Conservation (phyloP, 306 rosid species). For the Rosa lucieae region DNA sequence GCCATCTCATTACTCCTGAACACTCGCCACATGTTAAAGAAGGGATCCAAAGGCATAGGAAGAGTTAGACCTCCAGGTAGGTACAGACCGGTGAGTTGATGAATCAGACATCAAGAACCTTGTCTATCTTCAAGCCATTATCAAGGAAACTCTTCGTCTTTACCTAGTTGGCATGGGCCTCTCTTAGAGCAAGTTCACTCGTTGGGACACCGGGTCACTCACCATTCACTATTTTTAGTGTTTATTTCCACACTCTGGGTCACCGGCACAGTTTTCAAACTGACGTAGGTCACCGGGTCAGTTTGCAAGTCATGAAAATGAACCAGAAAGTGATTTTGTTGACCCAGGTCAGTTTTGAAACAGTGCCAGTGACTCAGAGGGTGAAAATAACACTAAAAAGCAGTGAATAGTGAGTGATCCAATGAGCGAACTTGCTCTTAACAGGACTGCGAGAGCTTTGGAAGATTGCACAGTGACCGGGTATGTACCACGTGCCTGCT, state of each 20-base stretch:
- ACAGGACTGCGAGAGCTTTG: conserved; percentile 35
- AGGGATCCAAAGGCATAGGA: conserved; percentile 36
- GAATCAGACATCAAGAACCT: conserved; percentile 47
- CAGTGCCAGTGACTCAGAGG: too few relatives aligned
- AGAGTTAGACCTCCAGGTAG: conserved; percentile 52
- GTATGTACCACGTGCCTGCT: conserved; percentile 35
- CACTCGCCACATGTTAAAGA: conserved; percentile 25
- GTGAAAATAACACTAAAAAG: too few relatives aligned
- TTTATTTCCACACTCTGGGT: too few relatives aligned
- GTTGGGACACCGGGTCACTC: too few relatives aligned
- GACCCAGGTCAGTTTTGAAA: too few relatives aligned
- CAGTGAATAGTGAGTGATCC: too few relatives aligned
- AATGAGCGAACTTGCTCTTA: too few relatives aligned
- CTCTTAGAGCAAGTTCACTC: conserved; percentile 25
- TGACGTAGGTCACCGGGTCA: too few relatives aligned
- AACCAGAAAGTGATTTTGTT: too few relatives aligned
- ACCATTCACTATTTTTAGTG: neutral
- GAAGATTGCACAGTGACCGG: conserved; percentile 52
- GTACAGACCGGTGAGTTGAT: conserved; percentile 39
- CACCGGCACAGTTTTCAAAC: too few relatives aligned
- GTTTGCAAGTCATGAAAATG: too few relatives aligned
- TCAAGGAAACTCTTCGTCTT: conserved; percentile 41
- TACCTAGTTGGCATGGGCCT: conserved; percentile 52
- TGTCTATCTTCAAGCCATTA: conserved; percentile 8
- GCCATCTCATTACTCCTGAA: conserved; percentile 57